Evolutionary conservation across 306 rosid genomes (phyloP).

Genomic region (Cucurbita ficifolia): DNA sequence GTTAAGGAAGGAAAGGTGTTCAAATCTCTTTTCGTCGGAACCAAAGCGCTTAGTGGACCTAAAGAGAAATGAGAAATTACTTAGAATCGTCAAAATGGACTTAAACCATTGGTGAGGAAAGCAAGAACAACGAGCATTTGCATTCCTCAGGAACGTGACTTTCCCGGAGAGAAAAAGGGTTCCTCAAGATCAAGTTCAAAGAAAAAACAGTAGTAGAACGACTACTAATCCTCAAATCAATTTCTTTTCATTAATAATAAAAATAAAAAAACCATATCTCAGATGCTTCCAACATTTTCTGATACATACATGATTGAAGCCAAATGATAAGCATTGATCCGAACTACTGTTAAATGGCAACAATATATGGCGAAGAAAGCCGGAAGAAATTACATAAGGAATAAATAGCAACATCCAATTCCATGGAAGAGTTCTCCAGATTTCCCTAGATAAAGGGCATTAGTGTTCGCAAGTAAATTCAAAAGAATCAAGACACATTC

Average conservation of each 20-base stretch:
- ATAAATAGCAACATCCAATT: not conserved
- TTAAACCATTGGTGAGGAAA: not conserved
- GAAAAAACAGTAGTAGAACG: not conserved
- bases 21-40: slow-evolving; percentile 54
- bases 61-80: slow-evolving; percentile 3
- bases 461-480: not conserved
- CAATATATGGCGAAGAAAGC: not conserved
- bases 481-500: not conserved
- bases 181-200: not conserved
- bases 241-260: not conserved
- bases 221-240: not conserved
- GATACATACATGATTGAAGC: not conserved
- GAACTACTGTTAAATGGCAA: not conserved
- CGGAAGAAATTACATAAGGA: not conserved
- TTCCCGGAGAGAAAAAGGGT: not conserved
- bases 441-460: not conserved
- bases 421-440: not conserved
- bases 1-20: slow-evolving; percentile 82
- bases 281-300: not conserved
- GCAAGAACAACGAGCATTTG: not conserved
- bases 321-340: not conserved
- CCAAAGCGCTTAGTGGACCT: slow-evolving; percentile 95
- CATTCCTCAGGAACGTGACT: not conserved
- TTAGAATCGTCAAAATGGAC: not conserved
- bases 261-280: not conserved